Base-by-base conservation (phyloP, 2,329 filamentous ascomycete species). In the Sclerotinia subarctica region DNA sequence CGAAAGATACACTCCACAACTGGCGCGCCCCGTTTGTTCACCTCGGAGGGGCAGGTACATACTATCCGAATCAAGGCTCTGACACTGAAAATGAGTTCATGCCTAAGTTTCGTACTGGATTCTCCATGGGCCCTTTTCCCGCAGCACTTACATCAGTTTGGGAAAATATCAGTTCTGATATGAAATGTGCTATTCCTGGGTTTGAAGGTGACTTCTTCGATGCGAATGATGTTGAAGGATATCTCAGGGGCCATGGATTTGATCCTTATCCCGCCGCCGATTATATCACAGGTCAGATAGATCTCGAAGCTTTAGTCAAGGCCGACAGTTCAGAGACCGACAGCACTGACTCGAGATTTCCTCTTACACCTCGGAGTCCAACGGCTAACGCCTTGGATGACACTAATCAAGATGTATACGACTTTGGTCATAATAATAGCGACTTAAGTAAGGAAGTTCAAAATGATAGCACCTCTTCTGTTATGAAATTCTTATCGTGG, bases 121-220 rank as follows among this genome's bases (percentile, higher is more conserved):
- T 80, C 53, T 79, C 80, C 2, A 82, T 82, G 70, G 85, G 85
- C 0, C 85, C 85, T 0, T 86, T 85, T 69, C 76, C 78, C 7
- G 72, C 78, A 7, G 74, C 74, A 5, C 76, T 82, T 2, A 79
- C 79, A 42, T 72, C 79, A 1, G 77, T 80, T 1, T 78, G 80
- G 24, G 82, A 84, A 35, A 73, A 78, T 26, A 72, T 88, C 10
- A 80, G 82, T 49, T 74, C 78, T 17, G 80, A 82, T 21, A 81
- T 90, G 72, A 80, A 80, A 26, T 83, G 85, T 71, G 83, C 82
- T 51, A 77, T 88, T 10, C 82, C 85, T 0, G 90, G 87, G 0
- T 90, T 89, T 70, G 85, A 90, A 69, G 91, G 91, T 5, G 86
- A 91, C 63, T 95, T 92, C 82, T 91, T 90, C 72, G 91, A 95